Evolutionary conservation across 352 stramenopile genomes (phyloP).

Genomic region (Globisporangium yorkense): DNA sequence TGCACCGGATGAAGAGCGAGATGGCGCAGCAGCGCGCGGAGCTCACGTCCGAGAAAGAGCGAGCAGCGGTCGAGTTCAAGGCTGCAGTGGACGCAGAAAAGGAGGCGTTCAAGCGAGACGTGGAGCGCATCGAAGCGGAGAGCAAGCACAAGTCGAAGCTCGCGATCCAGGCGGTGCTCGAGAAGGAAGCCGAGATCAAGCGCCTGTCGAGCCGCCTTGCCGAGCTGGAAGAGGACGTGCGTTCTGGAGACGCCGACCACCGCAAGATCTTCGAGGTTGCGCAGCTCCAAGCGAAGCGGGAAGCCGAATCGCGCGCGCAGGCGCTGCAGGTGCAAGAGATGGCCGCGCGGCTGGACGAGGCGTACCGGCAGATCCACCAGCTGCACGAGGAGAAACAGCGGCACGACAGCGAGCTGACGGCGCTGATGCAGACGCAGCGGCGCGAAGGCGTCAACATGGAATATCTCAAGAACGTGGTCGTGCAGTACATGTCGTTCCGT

Average conservation of each 20-base stretch:
- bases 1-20: slow-evolving; percentile 44
- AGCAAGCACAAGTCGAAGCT: slow-evolving; percentile 85
- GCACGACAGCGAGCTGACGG: slow-evolving; percentile 64
- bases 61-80: slow-evolving; percentile 13
- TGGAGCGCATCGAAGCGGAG: slow-evolving; percentile 66
- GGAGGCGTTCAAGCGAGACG: slow-evolving; percentile 37
- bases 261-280: slow-evolving; percentile 87
- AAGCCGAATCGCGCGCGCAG: slow-evolving; percentile 59
- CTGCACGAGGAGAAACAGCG: slow-evolving; percentile 48
- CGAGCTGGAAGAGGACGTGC: slow-evolving; percentile 81
- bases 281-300: slow-evolving; percentile 76
- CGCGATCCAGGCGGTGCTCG: slow-evolving; percentile 67
- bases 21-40: slow-evolving; percentile 20
- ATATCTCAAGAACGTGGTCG: slow-evolving; percentile 89
- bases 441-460: slow-evolving; percentile 88
- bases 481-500: slow-evolving; percentile 88
- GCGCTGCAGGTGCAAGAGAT: slow-evolving; percentile 49
- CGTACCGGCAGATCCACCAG: slow-evolving; percentile 41
- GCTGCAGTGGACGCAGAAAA: slow-evolving; percentile 32
- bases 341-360: slow-evolving; percentile 32
- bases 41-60: slow-evolving; percentile 9
- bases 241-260: slow-evolving; percentile 75
- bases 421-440: slow-evolving; percentile 73
- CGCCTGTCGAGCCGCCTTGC: slow-evolving; percentile 42
- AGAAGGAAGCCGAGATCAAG: slow-evolving; percentile 76